Percentiles rank a stretch among this genome's conserved stretches.
phyloP scores from a whole-genome alignment of 345 rosid species.

The Corchorus capsularis region DNA sequence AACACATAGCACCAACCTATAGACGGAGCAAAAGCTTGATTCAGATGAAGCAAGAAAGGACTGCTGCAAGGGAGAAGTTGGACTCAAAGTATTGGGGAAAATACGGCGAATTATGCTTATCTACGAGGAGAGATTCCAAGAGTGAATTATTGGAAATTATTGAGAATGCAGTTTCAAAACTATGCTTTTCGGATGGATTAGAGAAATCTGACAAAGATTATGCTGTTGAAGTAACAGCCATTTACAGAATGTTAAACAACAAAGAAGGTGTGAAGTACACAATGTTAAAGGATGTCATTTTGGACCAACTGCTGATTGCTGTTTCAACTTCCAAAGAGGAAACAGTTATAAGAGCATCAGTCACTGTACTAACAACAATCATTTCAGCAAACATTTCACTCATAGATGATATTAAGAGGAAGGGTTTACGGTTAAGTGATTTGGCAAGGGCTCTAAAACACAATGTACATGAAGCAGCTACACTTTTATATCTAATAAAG shows the following conservation, averaged over 20 bases:
- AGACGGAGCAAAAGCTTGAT: conserved; percentile 22
- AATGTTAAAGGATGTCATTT: conserved; percentile 67
- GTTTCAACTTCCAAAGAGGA: conserved; percentile 78
- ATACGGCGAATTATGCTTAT: conserved; percentile 24
- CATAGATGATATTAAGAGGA: conserved; percentile 66
- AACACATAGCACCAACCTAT: conserved; percentile 39
- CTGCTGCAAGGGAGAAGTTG: conserved; percentile 32
- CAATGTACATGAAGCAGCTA: conserved; percentile 85
- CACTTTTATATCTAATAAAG: conserved; percentile 68
- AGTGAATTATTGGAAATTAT: conserved; percentile 51
- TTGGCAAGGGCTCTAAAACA: conserved; percentile 69
- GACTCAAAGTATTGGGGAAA: conserved; percentile 24
- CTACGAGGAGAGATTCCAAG: conserved; percentile 33
- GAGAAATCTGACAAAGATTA: conserved; percentile 56
- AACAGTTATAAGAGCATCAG: conserved; percentile 61
- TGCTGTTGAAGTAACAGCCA: conserved; percentile 58
- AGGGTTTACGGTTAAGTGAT: conserved; percentile 60
- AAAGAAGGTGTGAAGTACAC: conserved; percentile 62
- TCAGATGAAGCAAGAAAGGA: conserved; percentile 20
- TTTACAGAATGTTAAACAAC: conserved; percentile 61
- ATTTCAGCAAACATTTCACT: conserved; percentile 56
- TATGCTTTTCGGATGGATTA: conserved; percentile 52
- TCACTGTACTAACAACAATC: conserved; percentile 65
- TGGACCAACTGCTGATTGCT: conserved; percentile 68
- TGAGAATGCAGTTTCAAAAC: conserved; percentile 56